phyloP scores from a whole-genome alignment of 106 monocot genomes.

The Agapanthus africanus region DNA sequence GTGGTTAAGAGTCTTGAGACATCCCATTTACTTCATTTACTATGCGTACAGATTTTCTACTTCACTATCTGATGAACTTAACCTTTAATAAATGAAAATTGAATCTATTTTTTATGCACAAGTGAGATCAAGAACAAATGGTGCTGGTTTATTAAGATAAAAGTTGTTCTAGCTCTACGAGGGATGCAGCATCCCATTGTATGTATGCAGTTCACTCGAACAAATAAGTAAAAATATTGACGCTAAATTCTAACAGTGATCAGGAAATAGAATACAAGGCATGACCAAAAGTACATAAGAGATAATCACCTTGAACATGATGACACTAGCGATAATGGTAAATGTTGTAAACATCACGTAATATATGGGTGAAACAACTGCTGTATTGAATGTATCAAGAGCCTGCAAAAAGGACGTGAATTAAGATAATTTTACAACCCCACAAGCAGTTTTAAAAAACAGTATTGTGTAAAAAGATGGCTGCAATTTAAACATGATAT shows the following conservation, averaged over 20 bases:
- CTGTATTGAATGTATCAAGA: slow-evolving; percentile 31
- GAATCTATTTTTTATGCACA: too few species aligned
- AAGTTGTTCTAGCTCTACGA: too few species aligned
- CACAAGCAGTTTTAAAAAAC: neutral
- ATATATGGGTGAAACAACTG: slow-evolving; percentile 56
- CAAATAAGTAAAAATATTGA: neutral
- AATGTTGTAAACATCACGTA: slow-evolving; percentile 64
- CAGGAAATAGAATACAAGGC: neutral
- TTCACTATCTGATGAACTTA: neutral
- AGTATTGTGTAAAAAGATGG: neutral
- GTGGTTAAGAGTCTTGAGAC: neutral
- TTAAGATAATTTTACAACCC: neutral
- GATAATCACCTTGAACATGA: slow-evolving; percentile 53
- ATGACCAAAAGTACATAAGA: neutral
- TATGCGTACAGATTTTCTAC: neutral
- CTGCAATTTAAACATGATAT: neutral
- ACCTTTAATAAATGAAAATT: too few species aligned
- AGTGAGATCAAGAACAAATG: too few species aligned
- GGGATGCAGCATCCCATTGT: too few species aligned
- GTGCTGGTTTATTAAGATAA: too few species aligned
- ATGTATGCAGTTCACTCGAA: neutral
- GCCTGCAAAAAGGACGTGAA: slow-evolving; percentile 15
- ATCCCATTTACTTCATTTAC: neutral
- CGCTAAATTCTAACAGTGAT: neutral
- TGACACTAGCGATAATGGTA: slow-evolving; percentile 55